Conservation (phyloP, 2,329 filamentous ascomycete genomes). For the Alternaria triticina region DNA sequence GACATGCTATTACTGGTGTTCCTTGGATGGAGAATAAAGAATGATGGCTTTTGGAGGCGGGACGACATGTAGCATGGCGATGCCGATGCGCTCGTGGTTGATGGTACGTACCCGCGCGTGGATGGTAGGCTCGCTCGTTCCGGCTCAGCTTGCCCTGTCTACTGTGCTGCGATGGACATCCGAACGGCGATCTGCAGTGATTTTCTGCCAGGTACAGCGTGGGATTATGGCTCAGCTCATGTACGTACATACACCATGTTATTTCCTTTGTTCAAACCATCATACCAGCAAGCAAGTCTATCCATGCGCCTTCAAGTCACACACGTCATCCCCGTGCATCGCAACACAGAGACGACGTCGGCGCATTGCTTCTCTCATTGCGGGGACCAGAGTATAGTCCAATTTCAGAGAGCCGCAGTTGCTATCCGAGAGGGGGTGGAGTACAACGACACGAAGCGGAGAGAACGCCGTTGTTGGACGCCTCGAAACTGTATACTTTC, state of each 20-base stretch:
- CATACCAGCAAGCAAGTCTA: neutral
- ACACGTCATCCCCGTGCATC: neutral
- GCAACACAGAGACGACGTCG: neutral
- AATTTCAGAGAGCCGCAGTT: neutral
- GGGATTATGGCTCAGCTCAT: neutral
- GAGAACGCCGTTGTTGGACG: neutral
- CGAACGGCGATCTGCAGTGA: slow-evolving; percentile 19
- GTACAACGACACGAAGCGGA: neutral
- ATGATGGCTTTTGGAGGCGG: neutral
- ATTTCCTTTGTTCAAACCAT: neutral
- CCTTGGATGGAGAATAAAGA: neutral
- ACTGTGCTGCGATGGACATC: neutral
- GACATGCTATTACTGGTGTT: too few relatives aligned
- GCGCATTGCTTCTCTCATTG: neutral
- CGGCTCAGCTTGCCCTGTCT: slow-evolving; percentile 10
- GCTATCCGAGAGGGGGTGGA: neutral
- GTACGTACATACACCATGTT: neutral
- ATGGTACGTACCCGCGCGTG: neutral
- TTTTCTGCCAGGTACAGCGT: slow-evolving; percentile 27
- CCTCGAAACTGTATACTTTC: neutral
- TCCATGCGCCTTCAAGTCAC: neutral
- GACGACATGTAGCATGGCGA: neutral
- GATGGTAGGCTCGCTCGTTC: neutral
- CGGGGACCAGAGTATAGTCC: neutral
- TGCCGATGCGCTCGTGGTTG: neutral